These are phyloP conservation scores for Trametes coccinea DNA, from an alignment of 768 basidiomycete genomes.

Conservation along the genomic window DNA sequence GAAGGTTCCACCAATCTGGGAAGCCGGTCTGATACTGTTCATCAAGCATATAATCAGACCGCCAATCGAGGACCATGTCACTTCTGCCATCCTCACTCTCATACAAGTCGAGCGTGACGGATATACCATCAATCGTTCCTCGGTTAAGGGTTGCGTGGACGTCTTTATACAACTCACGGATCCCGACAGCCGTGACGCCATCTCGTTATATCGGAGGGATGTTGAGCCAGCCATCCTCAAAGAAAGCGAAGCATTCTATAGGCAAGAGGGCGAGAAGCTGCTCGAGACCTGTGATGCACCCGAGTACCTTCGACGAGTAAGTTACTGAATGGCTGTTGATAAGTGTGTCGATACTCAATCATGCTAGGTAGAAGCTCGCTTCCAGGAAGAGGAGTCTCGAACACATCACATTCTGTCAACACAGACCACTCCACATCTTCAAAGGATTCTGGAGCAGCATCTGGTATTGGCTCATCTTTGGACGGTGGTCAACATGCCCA, in stretches of 20 bases:
- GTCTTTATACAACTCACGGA: conserved; percentile 72
- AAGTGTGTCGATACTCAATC: conserved; percentile 11
- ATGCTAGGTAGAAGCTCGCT: conserved; percentile 72
- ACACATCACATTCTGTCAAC: conserved; percentile 84
- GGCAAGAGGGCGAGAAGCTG: conserved; percentile 67
- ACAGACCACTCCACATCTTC: conserved; percentile 66
- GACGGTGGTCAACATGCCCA: conserved; percentile 74
- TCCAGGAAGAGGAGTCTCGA: conserved; percentile 81
- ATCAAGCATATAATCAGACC: conserved; percentile 74
- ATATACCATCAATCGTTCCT: conserved; percentile 86
- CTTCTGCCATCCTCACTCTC: conserved; percentile 80
- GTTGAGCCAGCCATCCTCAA: conserved; percentile 80
- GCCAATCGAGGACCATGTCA: conserved; percentile 82
- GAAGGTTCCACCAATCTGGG: conserved; percentile 77
- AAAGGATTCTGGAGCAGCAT: conserved; percentile 71
- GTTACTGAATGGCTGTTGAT: conserved; percentile 24
- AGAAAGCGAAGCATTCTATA: conserved; percentile 81
- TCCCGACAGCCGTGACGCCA: conserved; percentile 39
- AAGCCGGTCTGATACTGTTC: conserved; percentile 83
- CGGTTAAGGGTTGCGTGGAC: conserved; percentile 86
- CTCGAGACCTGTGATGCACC: conserved; percentile 76
- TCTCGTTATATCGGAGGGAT: conserved; percentile 76
- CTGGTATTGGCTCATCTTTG: conserved; percentile 77
- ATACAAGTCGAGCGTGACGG: conserved; percentile 92
- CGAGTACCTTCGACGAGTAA: conserved; percentile 77